Evolutionary conservation across 2,329 filamentous ascomycete species (phyloP), one percentile per base, ranked within the genome.

Genomic region (Rhynchosporium secalis): DNA sequence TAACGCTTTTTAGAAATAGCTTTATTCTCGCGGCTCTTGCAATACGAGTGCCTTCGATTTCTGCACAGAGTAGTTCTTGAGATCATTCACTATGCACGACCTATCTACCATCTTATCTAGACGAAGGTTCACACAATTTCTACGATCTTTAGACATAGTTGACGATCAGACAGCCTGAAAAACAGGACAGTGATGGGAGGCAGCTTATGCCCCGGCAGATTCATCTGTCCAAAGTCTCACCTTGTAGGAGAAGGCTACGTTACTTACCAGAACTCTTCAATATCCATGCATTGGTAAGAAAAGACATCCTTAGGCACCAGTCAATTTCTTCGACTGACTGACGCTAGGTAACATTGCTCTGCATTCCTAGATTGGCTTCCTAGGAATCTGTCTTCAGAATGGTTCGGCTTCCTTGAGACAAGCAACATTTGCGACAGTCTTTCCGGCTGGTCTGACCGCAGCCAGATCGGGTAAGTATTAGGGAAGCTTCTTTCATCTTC

Each of bases 211-310:
- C 56, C 90, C 89, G 70, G 90, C 90, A 1, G 81, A 86, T 61
- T 75, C 79, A 3, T 75, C 92, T 29, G 89, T 93, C 20, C 82
- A 84, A 59, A 82, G 84, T 55, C 89, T 93, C 87, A 92, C 89
- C 0, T 74, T 92, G 60, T 89, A 88, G 2, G 90, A 93, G 72
- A 93, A 93, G 77, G 86, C 87, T 41, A 59, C 56, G 13, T 51
- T 70, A 47, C 61, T 69, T 12, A 70, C 65, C 46, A 68, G 69
- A 51, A 58, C 20, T 1, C 31, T 49, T 45, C 63, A 60, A 29
- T 62, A 64, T 12, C 62, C 68, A 26, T 68, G 69, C 61, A 62
- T 65, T 12, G 49, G 49, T 52, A 38, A 40, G 8, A 10, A n/a
- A 26, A 15, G 15, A 26, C 2, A 12, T 4, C 36, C 1, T 36